Evolutionary conservation across 2,329 filamentous ascomycete genomes (phyloP).

Genomic region (Acephala macrosclerotiorum): DNA sequence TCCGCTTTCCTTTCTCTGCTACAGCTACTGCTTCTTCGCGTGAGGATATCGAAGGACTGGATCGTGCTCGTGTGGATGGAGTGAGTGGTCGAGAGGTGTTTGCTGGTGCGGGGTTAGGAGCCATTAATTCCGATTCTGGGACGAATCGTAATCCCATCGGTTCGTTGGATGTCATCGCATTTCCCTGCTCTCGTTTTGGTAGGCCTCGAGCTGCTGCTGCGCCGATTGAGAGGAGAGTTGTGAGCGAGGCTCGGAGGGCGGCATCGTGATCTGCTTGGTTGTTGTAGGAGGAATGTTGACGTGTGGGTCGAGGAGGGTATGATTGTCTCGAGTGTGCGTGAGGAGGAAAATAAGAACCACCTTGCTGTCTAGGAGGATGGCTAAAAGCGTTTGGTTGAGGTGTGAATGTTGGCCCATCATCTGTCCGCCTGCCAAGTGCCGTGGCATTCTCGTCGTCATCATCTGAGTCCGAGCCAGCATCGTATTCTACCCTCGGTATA

Average conservation of each 20-base stretch:
- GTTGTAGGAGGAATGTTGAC: slow-evolving; percentile 58
- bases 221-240: slow-evolving; percentile 92
- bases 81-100: slow-evolving; percentile 39
- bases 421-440: slow-evolving; percentile 66
- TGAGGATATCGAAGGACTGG: slow-evolving; percentile 35
- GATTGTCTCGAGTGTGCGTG: slow-evolving; percentile 43
- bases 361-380: slow-evolving; percentile 68
- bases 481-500: slow-evolving; percentile 22
- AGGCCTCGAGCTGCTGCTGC: slow-evolving; percentile 87
- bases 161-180: slow-evolving; percentile 33
- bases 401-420: slow-evolving; percentile 67
- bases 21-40: slow-evolving; percentile 29
- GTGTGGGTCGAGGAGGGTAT: slow-evolving; percentile 48
- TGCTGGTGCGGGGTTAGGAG: slow-evolving; percentile 38
- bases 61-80: slow-evolving; percentile 35
- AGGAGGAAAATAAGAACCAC: slow-evolving; percentile 37
- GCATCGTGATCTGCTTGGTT: slow-evolving; percentile 92
- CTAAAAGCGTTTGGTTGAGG: slow-evolving; percentile 94
- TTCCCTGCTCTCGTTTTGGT: slow-evolving; percentile 62
- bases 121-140: slow-evolving; percentile 66
- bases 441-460: slow-evolving; percentile 81
- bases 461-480: slow-evolving; percentile 51
- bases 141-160: slow-evolving; percentile 64
- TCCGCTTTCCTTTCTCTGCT: slow-evolving; percentile 59
- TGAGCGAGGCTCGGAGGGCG: slow-evolving; percentile 90